Evolutionary conservation across 2,329 filamentous ascomycete genomes (phyloP).

Genomic region (Ophiocordyceps camponoti-leonardi): DNA sequence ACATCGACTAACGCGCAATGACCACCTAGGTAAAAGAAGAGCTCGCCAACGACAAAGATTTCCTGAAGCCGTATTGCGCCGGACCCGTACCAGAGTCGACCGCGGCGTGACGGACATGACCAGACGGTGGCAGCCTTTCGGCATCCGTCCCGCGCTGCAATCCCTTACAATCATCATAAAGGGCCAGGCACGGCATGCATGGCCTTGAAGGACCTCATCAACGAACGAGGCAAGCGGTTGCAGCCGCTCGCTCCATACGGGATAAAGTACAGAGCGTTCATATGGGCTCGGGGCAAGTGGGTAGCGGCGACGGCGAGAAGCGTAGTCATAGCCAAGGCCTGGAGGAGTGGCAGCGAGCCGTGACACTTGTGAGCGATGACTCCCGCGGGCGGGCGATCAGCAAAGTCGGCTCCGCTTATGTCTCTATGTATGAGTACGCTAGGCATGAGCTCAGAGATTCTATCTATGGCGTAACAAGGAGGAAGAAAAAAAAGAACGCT

Average conservation of each 20-base stretch:
- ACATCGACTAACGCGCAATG: slow-evolving; percentile 6
- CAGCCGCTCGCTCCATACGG: too few relatives aligned
- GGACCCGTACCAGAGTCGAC: slow-evolving; percentile 22
- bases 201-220: background rate
- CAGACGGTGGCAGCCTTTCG: background rate
- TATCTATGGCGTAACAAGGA: background rate
- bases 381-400: too few relatives aligned
- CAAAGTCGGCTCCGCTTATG: too few relatives aligned
- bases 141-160: background rate
- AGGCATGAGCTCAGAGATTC: background rate
- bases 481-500: background rate
- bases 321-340: too few relatives aligned
- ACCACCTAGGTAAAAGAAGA: slow-evolving; percentile 71
- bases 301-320: too few relatives aligned
- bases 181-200: background rate
- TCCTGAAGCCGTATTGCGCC: slow-evolving; percentile 58
- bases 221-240: background rate
- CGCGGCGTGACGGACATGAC: slow-evolving; percentile 10
- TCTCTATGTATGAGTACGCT: background rate
- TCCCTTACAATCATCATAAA: background rate
- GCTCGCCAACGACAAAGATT: slow-evolving; percentile 65
- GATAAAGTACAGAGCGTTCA: too few relatives aligned
- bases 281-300: too few relatives aligned
- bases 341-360: too few relatives aligned
- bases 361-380: too few relatives aligned